Base-by-base conservation (phyloP, 1,139 yeast genomes). In the Sugiyamaella xylanicola region DNA sequence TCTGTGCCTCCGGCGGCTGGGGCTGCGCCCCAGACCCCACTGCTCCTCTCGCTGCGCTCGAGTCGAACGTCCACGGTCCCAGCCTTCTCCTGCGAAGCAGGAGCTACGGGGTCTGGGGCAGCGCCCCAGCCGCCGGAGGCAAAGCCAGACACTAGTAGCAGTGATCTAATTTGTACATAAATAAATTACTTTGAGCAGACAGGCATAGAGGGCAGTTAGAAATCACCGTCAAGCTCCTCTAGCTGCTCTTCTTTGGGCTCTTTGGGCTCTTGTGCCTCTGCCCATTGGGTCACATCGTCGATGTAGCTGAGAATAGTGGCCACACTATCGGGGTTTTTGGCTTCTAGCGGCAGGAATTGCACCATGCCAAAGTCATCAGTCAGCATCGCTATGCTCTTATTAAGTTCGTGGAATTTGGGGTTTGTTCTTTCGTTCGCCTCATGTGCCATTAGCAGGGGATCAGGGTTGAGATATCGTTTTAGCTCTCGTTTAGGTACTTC, bases 251-350 rank as follows among this genome's bases (percentile, higher is more conserved):
- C 98, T 40, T 82, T 79, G 0, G 98, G 98, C 68, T 92, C 98
- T 69, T 92, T 92, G 19, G 97, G 98, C 71, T 93, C 99, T 72
- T 93, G 99, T 4, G 84, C 77, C 69, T 95, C 99, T 25, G 91
- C 85, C 99, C 99, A 93, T 69, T 93, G 99, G 0, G 99, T 93
- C 20, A 93, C 89, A 70, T 93, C 99, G 68, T 93, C 99, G 40
- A 95, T 87, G 70, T 91, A 91, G 67, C 96, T 87, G 63, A 95
- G 76, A 53, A 93, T 93, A 0, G 93, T 86, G 7, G 86, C 83
- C 17, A 93, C 86, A 48, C 91, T 82, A 51, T 86, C 92, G 43
- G 91, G 86, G 68, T 87, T 86, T 47, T 85, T 80, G 48, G 97
- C 86, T 66, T 90, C 95, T 61, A 93, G 77, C 0, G 99, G 98